Base-by-base conservation (phyloP, 768 basidiomycete genomes). In the Myochromella boudieri region DNA sequence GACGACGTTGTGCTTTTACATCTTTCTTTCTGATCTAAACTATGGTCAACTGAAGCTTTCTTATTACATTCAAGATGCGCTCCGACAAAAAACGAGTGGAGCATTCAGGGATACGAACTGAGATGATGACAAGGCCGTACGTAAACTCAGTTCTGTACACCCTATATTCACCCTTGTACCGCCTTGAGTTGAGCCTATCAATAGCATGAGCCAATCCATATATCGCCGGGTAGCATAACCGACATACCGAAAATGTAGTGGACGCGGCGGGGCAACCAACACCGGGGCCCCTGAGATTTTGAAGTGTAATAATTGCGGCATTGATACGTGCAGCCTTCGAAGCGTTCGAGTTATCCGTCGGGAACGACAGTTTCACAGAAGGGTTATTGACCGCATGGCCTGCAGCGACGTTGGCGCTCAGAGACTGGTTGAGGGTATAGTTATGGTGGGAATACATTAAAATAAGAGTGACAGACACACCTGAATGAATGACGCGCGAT, bases 201-300 rank as follows among this genome's bases (percentile, higher is more conserved):
- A 8, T 21, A 34, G 37, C 6, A 10, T 50, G 26, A 57, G 31
- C 10, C 33, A 42, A 51, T 26, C 11, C 28, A 26, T 12, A 6
- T 29, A 38, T 27, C n/a, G 6, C 9, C 33, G 18, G 38, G 32
- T 5, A 47, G 33, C n/a, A 28, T 18, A 15, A 20, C n/a, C 6
- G 8, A 21, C 53, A 17, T 44, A 54, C 61, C 31, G 46, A 51
- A 2, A 63, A 50, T 9, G 62, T 61, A 6, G 58, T 61, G 12
- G 62, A 63, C 14, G 58, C 49, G 20, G 60, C 78, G 5, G 85
- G 86, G 63, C 87, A 89, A 25, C 87, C 87, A 20, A 72, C 62
- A 21, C 87, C 87, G 1, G 82, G 73, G 0, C 87, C 86, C 39
- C 72, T 70, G 38, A 90, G 60, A 60, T 90, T 90, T 65, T 90